Percentiles rank a stretch among this genome's conserved stretches.
Evolutionary conservation across 2,329 filamentous ascomycete species (phyloP).

Genomic region (Paecilomyces fulvus): DNA sequence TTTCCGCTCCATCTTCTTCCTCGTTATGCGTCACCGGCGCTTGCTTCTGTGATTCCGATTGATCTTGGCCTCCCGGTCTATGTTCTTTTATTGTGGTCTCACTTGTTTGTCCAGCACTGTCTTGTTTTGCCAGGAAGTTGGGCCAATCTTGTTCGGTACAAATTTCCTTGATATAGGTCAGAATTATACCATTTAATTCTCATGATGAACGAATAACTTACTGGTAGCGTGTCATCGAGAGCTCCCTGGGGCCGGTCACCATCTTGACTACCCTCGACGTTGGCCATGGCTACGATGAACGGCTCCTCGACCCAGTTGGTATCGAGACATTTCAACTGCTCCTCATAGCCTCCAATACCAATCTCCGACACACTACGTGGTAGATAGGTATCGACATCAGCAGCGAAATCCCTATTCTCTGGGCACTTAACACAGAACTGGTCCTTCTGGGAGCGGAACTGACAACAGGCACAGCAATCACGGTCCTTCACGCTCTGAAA

Average conservation of each 20-base stretch:
- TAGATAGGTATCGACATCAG: not conserved
- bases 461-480: slow-evolving; percentile 7
- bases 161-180: not conserved
- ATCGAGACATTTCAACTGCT: slow-evolving; percentile 5
- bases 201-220: not conserved
- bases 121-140: not conserved
- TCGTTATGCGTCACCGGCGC: not conserved
- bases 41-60: not conserved
- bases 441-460: slow-evolving; percentile 5
- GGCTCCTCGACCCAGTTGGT: slow-evolving; percentile 9
- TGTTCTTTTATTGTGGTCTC: not conserved
- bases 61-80: not conserved
- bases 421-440: slow-evolving; percentile 7
- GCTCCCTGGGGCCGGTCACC: slow-evolving; percentile 3
- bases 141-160: not conserved
- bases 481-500: slow-evolving; percentile 3
- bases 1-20: not conserved
- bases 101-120: not conserved
- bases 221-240: slow-evolving; percentile 4
- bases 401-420: not conserved
- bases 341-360: not conserved
- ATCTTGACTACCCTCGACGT: slow-evolving; percentile 1
- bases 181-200: not conserved
- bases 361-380: slow-evolving; percentile 2
- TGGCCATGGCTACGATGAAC: slow-evolving; percentile 7